phyloP scores from a whole-genome alignment of 139 green algal species.

The Edaphochlamys debaryana region DNA sequence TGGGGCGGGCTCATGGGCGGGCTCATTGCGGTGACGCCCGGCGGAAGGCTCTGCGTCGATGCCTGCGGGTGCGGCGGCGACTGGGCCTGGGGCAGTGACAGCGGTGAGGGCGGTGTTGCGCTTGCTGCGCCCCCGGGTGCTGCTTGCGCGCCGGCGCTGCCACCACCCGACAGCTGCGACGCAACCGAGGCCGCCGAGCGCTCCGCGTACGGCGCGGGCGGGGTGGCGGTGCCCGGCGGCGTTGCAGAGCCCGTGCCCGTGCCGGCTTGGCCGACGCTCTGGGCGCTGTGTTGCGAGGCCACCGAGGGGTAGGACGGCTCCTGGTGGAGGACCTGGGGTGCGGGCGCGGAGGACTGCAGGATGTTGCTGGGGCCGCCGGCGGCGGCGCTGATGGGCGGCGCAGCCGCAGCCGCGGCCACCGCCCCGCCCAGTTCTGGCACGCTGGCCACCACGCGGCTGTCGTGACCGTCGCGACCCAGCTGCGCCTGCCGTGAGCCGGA shows the following conservation, averaged over 20 bases:
- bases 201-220: not conserved
- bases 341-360: conserved; percentile 1
- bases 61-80: not conserved
- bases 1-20: too few relatives aligned
- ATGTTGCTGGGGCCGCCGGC: not conserved
- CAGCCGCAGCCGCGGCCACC: not conserved
- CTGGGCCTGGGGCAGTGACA: too few relatives aligned
- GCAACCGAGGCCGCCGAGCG: not conserved
- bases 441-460: conserved; percentile 3
- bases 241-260: too few relatives aligned
- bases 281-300: conserved; percentile 14
- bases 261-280: not conserved
- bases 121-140: not conserved
- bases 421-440: conserved; percentile 20
- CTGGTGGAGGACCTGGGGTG: conserved; percentile 3
- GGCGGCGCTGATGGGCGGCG: not conserved
- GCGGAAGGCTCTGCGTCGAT: conserved; percentile 35
- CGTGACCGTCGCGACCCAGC: not conserved
- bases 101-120: not conserved
- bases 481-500: not conserved
- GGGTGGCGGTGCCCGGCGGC: not conserved
- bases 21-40: conserved; percentile 28
- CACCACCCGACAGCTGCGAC: not conserved
- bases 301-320: conserved; percentile 3
- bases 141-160: not conserved